These are phyloP conservation scores for Ophiocordyceps unilateralis DNA, from an alignment of 2,329 filamentous ascomycete genomes.

Conservation along the genomic window DNA sequence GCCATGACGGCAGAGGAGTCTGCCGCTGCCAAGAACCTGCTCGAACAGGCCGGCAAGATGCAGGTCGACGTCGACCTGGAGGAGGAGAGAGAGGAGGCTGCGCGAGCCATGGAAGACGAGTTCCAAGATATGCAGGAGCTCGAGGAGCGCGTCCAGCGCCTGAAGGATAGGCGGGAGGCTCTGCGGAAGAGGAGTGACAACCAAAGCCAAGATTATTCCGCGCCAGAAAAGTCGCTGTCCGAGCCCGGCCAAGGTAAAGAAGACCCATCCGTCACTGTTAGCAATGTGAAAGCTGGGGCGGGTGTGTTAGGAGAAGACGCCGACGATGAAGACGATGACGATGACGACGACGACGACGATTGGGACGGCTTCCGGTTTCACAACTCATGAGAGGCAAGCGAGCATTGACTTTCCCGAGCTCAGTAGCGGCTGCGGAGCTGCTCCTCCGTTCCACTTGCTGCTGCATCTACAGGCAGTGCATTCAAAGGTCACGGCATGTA, in stretches of 20 bases:
- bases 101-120: constrained; percentile 54
- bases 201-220: constrained; percentile 9
- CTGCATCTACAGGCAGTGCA: not conserved
- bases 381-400: constrained; percentile 3
- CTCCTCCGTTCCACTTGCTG: not conserved
- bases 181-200: constrained; percentile 21
- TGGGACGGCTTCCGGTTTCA: constrained; percentile 43
- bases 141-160: constrained; percentile 48
- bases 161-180: constrained; percentile 57
- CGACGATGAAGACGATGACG: constrained; percentile 27
- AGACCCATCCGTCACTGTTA: not conserved
- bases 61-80: constrained; percentile 37
- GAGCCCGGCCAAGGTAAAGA: not conserved
- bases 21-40: constrained; percentile 32
- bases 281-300: no score
- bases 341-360: constrained; percentile 32
- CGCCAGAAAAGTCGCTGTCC: constrained; percentile 4
- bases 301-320: not conserved
- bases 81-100: constrained; percentile 61
- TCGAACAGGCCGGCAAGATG: constrained; percentile 34
- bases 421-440: no score
- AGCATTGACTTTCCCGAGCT: no score
- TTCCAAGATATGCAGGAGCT: constrained; percentile 72
- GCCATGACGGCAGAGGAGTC: constrained; percentile 48
- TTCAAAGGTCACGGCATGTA: not conserved